These are phyloP conservation scores for Plectosphaerella plurivora DNA, from an alignment of 2,329 filamentous ascomycete species.

Conservation along the genomic window DNA sequence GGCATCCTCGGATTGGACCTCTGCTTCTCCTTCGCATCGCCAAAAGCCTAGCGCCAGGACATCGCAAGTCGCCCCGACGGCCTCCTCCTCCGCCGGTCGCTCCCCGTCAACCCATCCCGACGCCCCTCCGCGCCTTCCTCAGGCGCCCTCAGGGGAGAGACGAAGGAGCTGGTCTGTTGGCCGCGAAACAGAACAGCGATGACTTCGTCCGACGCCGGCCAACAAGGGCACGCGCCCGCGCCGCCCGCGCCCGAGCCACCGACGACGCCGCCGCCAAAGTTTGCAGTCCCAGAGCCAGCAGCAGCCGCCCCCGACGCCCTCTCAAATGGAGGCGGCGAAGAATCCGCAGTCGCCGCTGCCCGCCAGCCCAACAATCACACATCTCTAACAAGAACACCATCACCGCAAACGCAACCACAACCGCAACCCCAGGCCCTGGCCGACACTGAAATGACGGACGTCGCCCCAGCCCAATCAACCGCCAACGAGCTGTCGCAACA, in stretches of 20 bases:
- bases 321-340: not conserved
- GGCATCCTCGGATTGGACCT: constrained; percentile 4
- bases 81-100: not conserved
- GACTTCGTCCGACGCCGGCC: constrained; percentile 53
- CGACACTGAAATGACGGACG: constrained; percentile 5
- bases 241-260: constrained; percentile 16
- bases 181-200: constrained; percentile 43
- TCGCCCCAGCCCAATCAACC: constrained; percentile 5
- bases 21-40: constrained; percentile 4
- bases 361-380: not conserved
- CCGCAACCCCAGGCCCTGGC: constrained; percentile 13
- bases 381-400: not conserved
- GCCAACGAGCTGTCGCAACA: constrained; percentile 9
- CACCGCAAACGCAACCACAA: constrained; percentile 4
- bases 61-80: not conserved
- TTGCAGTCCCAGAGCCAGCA: constrained; percentile 1
- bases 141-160: constrained; percentile 23
- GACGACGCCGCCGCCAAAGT: constrained; percentile 13
- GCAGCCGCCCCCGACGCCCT: constrained; percentile 5
- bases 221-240: constrained; percentile 18
- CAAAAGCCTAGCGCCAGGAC: not conserved
- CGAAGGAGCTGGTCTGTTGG: constrained; percentile 49
- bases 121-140: constrained; percentile 1
- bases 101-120: not conserved
- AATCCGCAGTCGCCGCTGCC: too few species aligned